Base-by-base conservation (phyloP, 2,329 filamentous ascomycete species). In the Cladosporium sphaerospermum region DNA sequence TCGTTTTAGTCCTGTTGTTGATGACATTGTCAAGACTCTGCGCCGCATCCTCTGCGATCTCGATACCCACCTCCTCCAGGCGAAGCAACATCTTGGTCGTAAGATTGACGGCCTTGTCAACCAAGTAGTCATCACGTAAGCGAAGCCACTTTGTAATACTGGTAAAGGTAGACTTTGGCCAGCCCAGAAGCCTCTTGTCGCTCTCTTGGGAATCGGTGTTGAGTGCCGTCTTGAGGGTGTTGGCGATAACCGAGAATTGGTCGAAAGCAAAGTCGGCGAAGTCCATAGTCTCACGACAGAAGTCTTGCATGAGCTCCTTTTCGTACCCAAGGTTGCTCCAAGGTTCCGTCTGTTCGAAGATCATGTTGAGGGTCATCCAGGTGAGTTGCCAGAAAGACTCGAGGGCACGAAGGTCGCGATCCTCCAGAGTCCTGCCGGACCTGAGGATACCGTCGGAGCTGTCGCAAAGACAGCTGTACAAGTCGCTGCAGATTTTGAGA, bases 221-320 rank as follows among this genome's bases (percentile, higher is more conserved):
- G 40, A 14, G 41, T 71, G 19, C 72, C 71, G 48, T 73, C 72
- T 73, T 72, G 53, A 90, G 69, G 10, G 88, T 86, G 43, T 85
- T 86, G 2, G 88, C 82, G 57, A 99, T 84, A 54, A 96, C 80
- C 47, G 84, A 85, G 67, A 95, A 93, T 61, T 96, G 85, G 39
- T 88, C 84, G 64, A 97, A 88, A 1, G 96, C 78, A 34, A 81
- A 79, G 64, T 95, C 88, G 0, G 92, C 91, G 64, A 96, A 88
- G 62, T 97, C 89, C 82, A 99, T 99, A 11, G 88, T 88, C 65
- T 96, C 89, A 59, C 93, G 85, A 66, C 91, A 96, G 64, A 97
- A 96, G 54, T 96, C 85, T 62, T 90, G 85, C 88, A 99, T 91
- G 51, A 82, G 76, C 16, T 76, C 71, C 66, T 89, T 93, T 47